Evolutionary conservation across 768 basidiomycete species (phyloP).

Genomic region (Glaciozyma martinii): DNA sequence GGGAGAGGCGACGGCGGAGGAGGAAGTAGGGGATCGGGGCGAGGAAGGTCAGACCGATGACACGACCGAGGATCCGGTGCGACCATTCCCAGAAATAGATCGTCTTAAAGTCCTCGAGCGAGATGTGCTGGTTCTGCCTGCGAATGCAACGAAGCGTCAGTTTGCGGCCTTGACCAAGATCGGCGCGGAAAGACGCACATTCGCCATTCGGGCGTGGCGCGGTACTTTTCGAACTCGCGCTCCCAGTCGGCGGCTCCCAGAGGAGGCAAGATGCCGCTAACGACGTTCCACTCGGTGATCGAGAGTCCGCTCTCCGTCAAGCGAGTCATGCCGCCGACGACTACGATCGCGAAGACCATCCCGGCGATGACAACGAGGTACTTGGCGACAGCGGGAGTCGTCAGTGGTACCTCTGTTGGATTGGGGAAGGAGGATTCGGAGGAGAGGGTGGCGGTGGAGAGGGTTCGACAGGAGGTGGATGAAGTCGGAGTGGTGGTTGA

Average conservation of each 20-base stretch:
- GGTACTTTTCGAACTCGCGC: conserved; percentile 86
- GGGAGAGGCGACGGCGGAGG: conserved; percentile 53
- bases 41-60: conserved; percentile 75
- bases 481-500: neutral
- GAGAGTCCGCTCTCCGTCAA: conserved; percentile 94
- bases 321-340: conserved; percentile 91
- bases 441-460: conserved; percentile 63
- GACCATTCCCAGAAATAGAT: conserved; percentile 99
- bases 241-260: conserved; percentile 67
- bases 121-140: conserved; percentile 82
- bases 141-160: neutral
- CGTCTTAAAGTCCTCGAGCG: conserved; percentile 80
- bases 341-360: conserved; percentile 81
- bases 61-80: conserved; percentile 83
- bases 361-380: conserved; percentile 81
- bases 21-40: conserved; percentile 35
- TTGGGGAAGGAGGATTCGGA: conserved; percentile 38
- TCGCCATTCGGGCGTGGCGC: conserved; percentile 87
- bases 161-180: neutral
- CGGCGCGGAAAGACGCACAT: conserved; percentile 51
- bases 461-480: conserved; percentile 9
- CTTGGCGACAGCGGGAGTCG: conserved; percentile 36
- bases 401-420: conserved; percentile 19
- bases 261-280: conserved; percentile 81
- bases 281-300: conserved; percentile 95